phyloP scores from a whole-genome alignment of 192 early-diverging fungal species.

The Linnemannia schmuckeri region DNA sequence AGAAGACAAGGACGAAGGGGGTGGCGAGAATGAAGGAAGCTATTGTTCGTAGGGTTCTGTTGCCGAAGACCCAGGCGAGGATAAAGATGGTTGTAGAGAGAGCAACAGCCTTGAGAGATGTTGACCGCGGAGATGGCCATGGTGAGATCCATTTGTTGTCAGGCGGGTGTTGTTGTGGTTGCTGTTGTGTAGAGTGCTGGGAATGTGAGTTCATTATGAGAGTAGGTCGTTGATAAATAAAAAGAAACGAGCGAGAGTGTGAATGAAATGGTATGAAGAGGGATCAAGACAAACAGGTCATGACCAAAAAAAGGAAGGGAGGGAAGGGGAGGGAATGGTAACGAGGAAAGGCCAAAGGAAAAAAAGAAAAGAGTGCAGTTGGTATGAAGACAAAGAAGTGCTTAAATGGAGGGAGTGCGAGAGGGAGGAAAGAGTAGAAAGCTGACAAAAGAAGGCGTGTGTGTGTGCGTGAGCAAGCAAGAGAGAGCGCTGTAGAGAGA shows the following conservation, averaged over 20 bases:
- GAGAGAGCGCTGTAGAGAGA: background rate
- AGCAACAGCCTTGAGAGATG: background rate
- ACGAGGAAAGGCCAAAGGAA: no score
- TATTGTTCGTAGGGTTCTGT: background rate
- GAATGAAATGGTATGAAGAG: no score
- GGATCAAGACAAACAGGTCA: background rate
- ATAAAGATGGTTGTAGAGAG: constrained; percentile 3
- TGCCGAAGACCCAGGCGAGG: constrained; percentile 29
- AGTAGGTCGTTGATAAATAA: no score
- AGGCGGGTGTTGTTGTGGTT: background rate
- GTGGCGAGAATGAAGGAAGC: constrained; percentile 32
- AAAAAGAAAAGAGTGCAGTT: background rate
- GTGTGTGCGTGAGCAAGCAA: background rate
- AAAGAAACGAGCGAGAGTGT: no score
- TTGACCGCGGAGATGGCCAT: background rate
- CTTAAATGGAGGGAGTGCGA: no score
- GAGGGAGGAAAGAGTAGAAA: background rate
- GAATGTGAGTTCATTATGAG: background rate
- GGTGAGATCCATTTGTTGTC: background rate
- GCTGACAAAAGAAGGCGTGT: background rate
- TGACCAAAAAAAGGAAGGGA: background rate
- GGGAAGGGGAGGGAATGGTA: background rate
- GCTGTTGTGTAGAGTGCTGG: background rate
- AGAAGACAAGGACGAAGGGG: constrained; percentile 21
- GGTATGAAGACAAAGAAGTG: background rate